A percentile compares a stretch with the other conserved stretches of the same genome.
Conservation (phyloP, 805 yeast genomes). For the Ogataea ganodermae region DNA sequence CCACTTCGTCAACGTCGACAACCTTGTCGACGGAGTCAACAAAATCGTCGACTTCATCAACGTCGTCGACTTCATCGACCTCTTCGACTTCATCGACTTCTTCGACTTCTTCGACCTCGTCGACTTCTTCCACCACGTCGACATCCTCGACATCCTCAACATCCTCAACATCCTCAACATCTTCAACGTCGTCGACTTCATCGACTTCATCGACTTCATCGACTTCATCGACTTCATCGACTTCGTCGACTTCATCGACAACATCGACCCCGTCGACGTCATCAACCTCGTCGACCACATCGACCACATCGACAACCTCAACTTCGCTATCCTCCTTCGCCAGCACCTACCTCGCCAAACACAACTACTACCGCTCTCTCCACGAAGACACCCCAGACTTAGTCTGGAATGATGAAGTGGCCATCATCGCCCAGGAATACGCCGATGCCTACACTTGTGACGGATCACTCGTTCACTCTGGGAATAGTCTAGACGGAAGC, state of each 20-base stretch:
- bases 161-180: slow-evolving; percentile 25
- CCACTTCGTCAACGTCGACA: slow-evolving; percentile 8
- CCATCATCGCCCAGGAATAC: slow-evolving; percentile 55
- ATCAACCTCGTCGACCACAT: slow-evolving; percentile 6
- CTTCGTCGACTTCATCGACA: neutral
- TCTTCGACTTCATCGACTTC: slow-evolving; percentile 16
- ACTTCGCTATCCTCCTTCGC: slow-evolving; percentile 36
- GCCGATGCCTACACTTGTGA: slow-evolving; percentile 59
- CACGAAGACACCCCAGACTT: slow-evolving; percentile 52
- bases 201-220: slow-evolving; percentile 28
- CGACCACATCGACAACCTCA: slow-evolving; percentile 6
- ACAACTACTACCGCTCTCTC: slow-evolving; percentile 56
- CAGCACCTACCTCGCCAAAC: slow-evolving; percentile 53
- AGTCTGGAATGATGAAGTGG: slow-evolving; percentile 56
- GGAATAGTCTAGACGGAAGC: slow-evolving; percentile 49
- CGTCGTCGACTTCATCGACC: neutral
- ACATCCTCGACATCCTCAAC: slow-evolving; percentile 27
- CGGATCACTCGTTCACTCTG: slow-evolving; percentile 61
- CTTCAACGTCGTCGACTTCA: slow-evolving; percentile 22
- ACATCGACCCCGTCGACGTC: slow-evolving; percentile 5
- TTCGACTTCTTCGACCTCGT: slow-evolving; percentile 6
- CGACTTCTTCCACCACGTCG: slow-evolving; percentile 16
- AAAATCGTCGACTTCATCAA: neutral
- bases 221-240: slow-evolving; percentile 22
- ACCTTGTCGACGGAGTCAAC: neutral